A percentile compares a stretch with the other conserved stretches of the same genome.
phyloP scores from a whole-genome alignment of 1,284 basidiomycete genomes.

The Pseudozyma pruni region DNA sequence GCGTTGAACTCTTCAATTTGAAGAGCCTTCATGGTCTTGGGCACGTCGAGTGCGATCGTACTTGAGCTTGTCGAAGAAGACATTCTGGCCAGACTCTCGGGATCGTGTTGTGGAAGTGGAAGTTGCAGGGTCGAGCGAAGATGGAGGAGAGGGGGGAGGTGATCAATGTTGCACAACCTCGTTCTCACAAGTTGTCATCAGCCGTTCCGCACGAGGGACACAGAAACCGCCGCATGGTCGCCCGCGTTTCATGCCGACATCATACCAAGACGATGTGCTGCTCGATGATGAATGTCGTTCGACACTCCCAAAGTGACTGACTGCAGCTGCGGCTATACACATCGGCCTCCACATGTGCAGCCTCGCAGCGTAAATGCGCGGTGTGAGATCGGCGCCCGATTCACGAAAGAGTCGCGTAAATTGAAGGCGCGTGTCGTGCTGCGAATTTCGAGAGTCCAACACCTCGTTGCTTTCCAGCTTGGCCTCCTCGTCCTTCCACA shows the following conservation, averaged over 20 bases:
- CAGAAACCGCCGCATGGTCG: too few species aligned
- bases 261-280: neutral
- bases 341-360: slow-evolving; percentile 8
- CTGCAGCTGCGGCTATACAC: neutral
- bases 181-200: too few species aligned
- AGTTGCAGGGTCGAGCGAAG: too few species aligned
- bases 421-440: slow-evolving; percentile 12
- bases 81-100: neutral
- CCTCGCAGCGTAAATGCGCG: neutral
- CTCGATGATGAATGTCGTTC: slow-evolving; percentile 6
- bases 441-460: slow-evolving; percentile 14
- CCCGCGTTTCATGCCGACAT: too few species aligned
- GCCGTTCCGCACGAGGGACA: too few species aligned
- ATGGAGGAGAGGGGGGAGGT: too few species aligned
- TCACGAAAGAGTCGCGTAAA: slow-evolving; percentile 24
- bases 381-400: neutral
- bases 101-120: too few species aligned
- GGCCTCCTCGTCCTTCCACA: too few species aligned
- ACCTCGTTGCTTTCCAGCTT: neutral
- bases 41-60: slow-evolving; percentile 6
- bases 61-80: slow-evolving; percentile 4
- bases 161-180: too few species aligned
- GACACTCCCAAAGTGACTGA: too few species aligned
- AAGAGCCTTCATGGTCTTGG: slow-evolving; percentile 23
- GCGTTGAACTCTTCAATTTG: slow-evolving; percentile 36